phyloP scores from a whole-genome alignment of 257 asterid genomes.

The Schizonepeta tenuifolia region DNA sequence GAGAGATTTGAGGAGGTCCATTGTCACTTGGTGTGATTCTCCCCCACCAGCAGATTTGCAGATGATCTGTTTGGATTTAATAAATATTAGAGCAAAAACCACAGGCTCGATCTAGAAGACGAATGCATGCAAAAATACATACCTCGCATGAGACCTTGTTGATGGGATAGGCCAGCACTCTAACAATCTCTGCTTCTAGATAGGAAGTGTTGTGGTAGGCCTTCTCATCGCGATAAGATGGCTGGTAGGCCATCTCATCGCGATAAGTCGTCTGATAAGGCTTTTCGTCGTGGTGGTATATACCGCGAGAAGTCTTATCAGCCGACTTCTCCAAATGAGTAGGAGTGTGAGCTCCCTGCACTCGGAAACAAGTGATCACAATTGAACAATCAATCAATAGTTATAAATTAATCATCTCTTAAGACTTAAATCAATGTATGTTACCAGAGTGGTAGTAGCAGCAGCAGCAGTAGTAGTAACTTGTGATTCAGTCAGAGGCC shows the following conservation, averaged over 20 bases:
- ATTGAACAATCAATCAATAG: background rate
- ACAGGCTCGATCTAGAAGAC: background rate
- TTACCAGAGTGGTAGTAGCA: conserved; percentile 1
- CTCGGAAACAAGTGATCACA: background rate
- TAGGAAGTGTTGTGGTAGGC: conserved; percentile 37
- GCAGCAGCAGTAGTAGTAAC: background rate
- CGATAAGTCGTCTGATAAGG: conserved; percentile 16
- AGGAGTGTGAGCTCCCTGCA: conserved; percentile 13
- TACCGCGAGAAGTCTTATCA: conserved; percentile 19
- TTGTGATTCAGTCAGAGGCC: background rate
- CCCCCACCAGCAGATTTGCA: conserved; percentile 51
- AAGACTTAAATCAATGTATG: background rate
- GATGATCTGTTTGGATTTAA: conserved; percentile 42
- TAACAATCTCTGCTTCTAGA: conserved; percentile 52
- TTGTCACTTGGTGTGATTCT: conserved; percentile 53
- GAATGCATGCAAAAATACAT: background rate
- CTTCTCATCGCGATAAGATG: conserved; percentile 11
- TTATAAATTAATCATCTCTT: background rate
- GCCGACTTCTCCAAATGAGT: background rate
- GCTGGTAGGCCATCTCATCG: conserved; percentile 14
- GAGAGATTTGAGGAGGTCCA: conserved; percentile 52
- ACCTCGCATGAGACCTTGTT: conserved; percentile 76
- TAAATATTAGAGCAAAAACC: background rate
- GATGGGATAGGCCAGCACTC: conserved; percentile 64
- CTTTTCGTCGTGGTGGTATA: conserved; percentile 19